Conservation (phyloP, 2,329 filamentous ascomycete genomes). For the Tricladium varicosporioides region DNA sequence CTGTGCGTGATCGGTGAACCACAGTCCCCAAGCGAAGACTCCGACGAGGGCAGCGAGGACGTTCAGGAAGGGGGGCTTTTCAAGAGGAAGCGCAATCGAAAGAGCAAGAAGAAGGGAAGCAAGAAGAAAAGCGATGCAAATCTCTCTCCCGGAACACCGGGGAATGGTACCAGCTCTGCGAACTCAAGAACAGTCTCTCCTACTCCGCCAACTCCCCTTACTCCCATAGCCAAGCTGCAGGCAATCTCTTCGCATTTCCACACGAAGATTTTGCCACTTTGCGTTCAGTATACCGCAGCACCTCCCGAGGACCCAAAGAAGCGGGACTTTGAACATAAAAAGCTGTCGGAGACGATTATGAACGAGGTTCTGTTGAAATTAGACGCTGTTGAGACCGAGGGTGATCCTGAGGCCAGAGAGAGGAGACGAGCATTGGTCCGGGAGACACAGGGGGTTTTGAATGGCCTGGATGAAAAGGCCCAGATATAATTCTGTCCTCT, state of each 20-base stretch:
- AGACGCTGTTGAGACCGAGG: slow-evolving; percentile 73
- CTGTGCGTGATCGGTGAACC: slow-evolving; percentile 55
- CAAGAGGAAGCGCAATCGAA: slow-evolving; percentile 29
- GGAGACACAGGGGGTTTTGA: slow-evolving; percentile 66
- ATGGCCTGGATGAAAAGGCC: slow-evolving; percentile 53
- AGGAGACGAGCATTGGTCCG: slow-evolving; percentile 71
- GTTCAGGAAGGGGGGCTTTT: slow-evolving; percentile 32
- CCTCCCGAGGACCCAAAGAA: slow-evolving; percentile 68
- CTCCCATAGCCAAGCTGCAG: slow-evolving; percentile 61
- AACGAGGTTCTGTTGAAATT: slow-evolving; percentile 74
- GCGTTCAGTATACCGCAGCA: slow-evolving; percentile 56
- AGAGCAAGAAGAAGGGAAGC: slow-evolving; percentile 44
- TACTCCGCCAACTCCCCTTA: slow-evolving; percentile 38
- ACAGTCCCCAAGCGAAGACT: slow-evolving; percentile 42
- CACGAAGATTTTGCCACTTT: slow-evolving; percentile 62
- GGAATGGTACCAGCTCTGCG: slow-evolving; percentile 38
- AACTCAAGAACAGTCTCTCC: slow-evolving; percentile 30
- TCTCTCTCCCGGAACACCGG: slow-evolving; percentile 30
- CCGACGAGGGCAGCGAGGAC: slow-evolving; percentile 41
- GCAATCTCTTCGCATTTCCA: slow-evolving; percentile 65
- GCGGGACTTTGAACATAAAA: slow-evolving; percentile 71
- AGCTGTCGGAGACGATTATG: slow-evolving; percentile 72
- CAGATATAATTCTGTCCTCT: slow-evolving; percentile 5
- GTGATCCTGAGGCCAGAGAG: slow-evolving; percentile 61
- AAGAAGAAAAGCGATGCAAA: slow-evolving; percentile 31